phyloP scores from a whole-genome alignment of 2,329 filamentous ascomycete genomes.

The Exophiala calicioides region DNA sequence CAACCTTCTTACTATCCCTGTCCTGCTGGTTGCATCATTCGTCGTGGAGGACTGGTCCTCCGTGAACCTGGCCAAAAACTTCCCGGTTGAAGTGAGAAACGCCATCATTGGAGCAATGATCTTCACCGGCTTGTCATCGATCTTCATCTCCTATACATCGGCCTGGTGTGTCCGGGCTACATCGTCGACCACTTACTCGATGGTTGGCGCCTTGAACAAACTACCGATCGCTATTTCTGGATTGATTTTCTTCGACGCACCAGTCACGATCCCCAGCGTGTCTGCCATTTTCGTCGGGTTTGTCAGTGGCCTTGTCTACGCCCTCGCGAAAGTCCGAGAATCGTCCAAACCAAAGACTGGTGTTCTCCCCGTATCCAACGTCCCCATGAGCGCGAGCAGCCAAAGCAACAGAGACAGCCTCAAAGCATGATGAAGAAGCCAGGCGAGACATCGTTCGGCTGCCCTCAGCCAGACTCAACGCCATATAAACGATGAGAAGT shows the following conservation, averaged over 20 bases:
- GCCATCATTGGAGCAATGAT: constrained; percentile 83
- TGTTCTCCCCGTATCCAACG: constrained; percentile 66
- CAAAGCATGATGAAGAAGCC: constrained; percentile 57
- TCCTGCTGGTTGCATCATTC: constrained; percentile 79
- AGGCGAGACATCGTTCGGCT: neutral
- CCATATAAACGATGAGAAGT: neutral
- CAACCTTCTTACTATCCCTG: constrained; percentile 93
- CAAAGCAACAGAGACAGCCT: constrained; percentile 86
- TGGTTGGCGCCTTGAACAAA: constrained; percentile 98
- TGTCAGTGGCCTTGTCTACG: constrained; percentile 86
- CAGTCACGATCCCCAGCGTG: constrained; percentile 87
- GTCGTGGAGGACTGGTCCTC: constrained; percentile 89
- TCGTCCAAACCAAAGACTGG: constrained; percentile 65
- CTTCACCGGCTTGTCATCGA: constrained; percentile 86
- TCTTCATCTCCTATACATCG: constrained; percentile 99
- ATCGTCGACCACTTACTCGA: constrained; percentile 95
- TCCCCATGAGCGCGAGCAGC: constrained; percentile 86
- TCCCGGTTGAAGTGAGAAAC: constrained; percentile 78
- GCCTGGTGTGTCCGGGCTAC: constrained; percentile 98
- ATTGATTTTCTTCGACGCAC: constrained; percentile 91
- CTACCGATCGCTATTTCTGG: constrained; percentile 91
- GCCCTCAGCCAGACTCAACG: neutral
- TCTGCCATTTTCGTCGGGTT: constrained; percentile 91
- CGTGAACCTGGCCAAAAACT: constrained; percentile 81
- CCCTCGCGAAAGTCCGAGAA: constrained; percentile 82